Conservation (phyloP, 176 grass and related monocot species). For the Carex parvula region DNA sequence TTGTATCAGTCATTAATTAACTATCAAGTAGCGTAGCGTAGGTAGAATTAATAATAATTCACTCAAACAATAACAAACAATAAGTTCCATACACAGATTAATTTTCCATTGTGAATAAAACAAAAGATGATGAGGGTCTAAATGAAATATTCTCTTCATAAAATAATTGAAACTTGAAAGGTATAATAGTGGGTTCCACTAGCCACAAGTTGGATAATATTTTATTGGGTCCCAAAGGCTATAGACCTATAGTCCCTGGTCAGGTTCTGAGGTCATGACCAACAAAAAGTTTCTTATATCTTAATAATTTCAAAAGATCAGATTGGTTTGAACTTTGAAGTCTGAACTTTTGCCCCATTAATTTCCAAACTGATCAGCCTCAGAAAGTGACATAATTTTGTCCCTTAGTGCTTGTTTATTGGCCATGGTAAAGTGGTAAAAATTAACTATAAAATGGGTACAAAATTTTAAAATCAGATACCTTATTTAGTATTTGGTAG, state of each 20-base stretch:
- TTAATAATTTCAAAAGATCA: slow-evolving; percentile 13
- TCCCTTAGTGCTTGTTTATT: slow-evolving; percentile 17
- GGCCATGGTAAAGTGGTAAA: neutral
- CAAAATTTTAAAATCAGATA: neutral
- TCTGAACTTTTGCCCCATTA: slow-evolving; percentile 3
- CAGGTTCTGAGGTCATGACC: slow-evolving; percentile 23
- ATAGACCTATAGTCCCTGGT: neutral
- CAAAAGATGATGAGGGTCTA: too few species aligned
- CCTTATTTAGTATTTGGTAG: neutral
- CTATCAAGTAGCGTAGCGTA: too few species aligned
- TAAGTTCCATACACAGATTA: neutral
- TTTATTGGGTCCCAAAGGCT: slow-evolving; percentile 1
- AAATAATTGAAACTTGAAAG: slow-evolving; percentile 6
- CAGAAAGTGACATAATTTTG: neutral
- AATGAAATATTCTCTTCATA: neutral
- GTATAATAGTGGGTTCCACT: slow-evolving; percentile 5
- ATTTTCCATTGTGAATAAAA: neutral
- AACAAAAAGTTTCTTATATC: slow-evolving; percentile 29
- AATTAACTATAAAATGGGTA: neutral
- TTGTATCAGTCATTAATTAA: too few species aligned
- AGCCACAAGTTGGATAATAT: slow-evolving; percentile 12
- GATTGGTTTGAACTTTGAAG: neutral
- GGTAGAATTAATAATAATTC: neutral
- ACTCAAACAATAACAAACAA: neutral
- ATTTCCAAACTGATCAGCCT: neutral